Conservation (phyloP, 1,284 basidiomycete genomes). For the Cryptococcus jaspeensis region DNA sequence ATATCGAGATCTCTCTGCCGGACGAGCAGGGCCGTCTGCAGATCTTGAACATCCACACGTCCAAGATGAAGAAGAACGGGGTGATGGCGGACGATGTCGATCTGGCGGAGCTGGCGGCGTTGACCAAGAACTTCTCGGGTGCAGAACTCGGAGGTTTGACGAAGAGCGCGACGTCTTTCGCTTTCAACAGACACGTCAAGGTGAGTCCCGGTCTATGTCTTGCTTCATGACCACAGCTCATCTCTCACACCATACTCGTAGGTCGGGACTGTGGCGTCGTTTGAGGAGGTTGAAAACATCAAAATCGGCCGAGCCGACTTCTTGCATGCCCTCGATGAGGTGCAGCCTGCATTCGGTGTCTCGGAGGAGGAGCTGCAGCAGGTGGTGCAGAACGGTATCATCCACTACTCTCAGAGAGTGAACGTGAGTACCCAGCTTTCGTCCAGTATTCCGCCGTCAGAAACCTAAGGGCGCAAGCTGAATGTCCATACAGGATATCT, state of each 20-base stretch:
- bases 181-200: slow-evolving; percentile 96
- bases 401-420: slow-evolving; percentile 82
- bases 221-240: neutral
- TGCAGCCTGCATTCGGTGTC: slow-evolving; percentile 96
- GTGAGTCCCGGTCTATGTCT: slow-evolving; percentile 40
- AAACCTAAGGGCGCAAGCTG: slow-evolving; percentile 1
- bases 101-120: slow-evolving; percentile 73
- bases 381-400: slow-evolving; percentile 96
- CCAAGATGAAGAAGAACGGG: slow-evolving; percentile 87
- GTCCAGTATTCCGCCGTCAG: no score
- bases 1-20: slow-evolving; percentile 98
- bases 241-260: slow-evolving; percentile 18
- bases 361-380: slow-evolving; percentile 93
- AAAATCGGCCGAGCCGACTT: slow-evolving; percentile 88
- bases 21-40: slow-evolving; percentile 91
- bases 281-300: slow-evolving; percentile 92
- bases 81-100: slow-evolving; percentile 90
- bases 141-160: slow-evolving; percentile 95
- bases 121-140: slow-evolving; percentile 97
- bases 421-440: slow-evolving; percentile 20
- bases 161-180: slow-evolving; percentile 97
- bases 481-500: slow-evolving; percentile 68
- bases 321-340: slow-evolving; percentile 87
- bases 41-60: slow-evolving; percentile 93
- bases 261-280: slow-evolving; percentile 94